phyloP scores from a whole-genome alignment of 495 filamentous ascomycete species.

The Neurospora sp. region DNA sequence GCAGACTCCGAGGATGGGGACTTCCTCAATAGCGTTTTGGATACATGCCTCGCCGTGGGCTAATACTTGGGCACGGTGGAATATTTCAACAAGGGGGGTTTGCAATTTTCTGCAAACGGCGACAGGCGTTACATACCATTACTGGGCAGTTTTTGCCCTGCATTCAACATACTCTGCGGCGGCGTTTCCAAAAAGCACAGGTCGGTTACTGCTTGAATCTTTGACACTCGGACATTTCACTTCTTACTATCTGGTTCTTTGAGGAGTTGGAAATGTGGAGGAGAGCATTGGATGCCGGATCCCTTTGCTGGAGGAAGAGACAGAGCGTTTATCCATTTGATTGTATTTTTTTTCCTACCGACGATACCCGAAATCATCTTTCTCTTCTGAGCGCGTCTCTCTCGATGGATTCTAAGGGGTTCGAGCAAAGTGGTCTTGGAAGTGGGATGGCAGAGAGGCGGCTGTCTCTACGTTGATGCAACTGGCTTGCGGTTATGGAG shows the following conservation, averaged over 20 bases:
- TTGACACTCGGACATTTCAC: background rate
- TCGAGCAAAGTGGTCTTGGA: background rate
- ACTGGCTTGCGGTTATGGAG: background rate
- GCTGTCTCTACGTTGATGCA: background rate
- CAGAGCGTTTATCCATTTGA: background rate
- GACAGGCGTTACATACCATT: background rate
- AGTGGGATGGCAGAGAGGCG: background rate
- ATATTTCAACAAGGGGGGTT: background rate
- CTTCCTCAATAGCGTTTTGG: constrained; percentile 58
- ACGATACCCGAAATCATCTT: background rate
- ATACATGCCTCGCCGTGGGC: constrained; percentile 38
- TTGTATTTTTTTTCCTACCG: background rate
- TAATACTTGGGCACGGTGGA: background rate
- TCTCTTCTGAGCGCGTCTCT: background rate
- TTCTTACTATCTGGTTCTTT: background rate
- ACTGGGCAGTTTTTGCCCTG: background rate
- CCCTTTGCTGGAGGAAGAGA: background rate
- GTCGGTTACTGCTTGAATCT: background rate
- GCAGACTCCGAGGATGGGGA: constrained; percentile 48
- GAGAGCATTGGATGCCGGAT: background rate
- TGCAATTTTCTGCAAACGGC: background rate
- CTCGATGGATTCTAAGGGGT: background rate
- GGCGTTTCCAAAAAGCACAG: background rate
- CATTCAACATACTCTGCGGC: background rate
- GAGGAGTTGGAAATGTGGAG: background rate